Evolutionary conservation across 2,329 filamentous ascomycete genomes (phyloP).

Genomic region (Colletotrichum sp.): DNA sequence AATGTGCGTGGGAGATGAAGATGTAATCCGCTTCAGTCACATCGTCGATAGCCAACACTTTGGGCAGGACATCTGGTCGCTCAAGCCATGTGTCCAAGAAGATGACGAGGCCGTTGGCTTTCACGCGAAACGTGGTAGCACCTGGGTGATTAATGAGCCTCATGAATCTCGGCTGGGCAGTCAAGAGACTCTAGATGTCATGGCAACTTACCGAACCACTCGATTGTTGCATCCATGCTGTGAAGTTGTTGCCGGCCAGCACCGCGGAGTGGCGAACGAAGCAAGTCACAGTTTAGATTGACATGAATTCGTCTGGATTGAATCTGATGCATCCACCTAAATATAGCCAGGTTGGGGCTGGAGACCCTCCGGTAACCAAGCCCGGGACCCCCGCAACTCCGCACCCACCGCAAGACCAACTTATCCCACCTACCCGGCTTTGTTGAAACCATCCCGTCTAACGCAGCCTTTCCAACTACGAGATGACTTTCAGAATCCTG

Average conservation of each 20-base stretch:
- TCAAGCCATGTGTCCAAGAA: background rate
- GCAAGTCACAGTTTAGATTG: background rate
- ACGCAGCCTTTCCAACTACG: fast-evolving
- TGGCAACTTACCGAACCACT: background rate
- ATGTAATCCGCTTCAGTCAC: slow-evolving; percentile 28
- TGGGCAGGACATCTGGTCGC: background rate
- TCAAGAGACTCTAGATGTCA: background rate
- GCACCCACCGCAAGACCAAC: background rate
- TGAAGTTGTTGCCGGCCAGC: too few relatives aligned
- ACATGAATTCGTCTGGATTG: background rate
- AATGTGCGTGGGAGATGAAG: slow-evolving; percentile 29
- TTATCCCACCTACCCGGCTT: too few relatives aligned
- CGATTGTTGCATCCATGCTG: background rate
- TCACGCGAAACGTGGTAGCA: background rate
- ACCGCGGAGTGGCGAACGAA: background rate
- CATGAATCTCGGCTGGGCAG: too few relatives aligned
- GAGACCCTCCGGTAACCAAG: background rate
- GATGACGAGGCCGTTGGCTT: background rate
- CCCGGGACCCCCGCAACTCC: background rate
- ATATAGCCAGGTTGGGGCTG: background rate
- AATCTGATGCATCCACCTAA: background rate
- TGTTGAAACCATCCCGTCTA: background rate
- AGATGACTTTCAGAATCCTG: background rate
- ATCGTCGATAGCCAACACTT: slow-evolving; percentile 19
- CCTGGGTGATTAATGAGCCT: background rate